These are phyloP conservation scores for Puccinia polysora DNA, from an alignment of 1,284 basidiomycete species.

Conservation along the genomic window DNA sequence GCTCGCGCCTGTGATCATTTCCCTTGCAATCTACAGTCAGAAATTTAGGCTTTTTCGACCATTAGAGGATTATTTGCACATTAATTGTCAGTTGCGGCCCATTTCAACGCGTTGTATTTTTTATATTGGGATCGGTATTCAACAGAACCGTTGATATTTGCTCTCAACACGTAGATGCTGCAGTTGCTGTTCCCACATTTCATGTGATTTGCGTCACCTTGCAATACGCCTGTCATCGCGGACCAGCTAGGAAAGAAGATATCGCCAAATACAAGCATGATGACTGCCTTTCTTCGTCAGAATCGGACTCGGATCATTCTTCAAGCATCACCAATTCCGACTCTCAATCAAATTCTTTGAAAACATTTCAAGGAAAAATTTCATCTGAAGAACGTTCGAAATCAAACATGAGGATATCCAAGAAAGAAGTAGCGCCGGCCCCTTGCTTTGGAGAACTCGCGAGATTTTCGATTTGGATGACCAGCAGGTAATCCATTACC, in stretches of 20 bases:
- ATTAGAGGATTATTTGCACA: constrained; percentile 27
- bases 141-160: neutral
- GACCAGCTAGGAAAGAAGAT: constrained; percentile 10
- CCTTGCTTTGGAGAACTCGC: constrained; percentile 16
- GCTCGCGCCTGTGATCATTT: constrained; percentile 22
- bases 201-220: constrained; percentile 23
- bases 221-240: constrained; percentile 21
- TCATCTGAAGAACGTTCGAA: neutral
- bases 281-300: constrained; percentile 1
- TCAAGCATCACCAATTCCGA: constrained; percentile 26
- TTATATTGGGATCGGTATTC: neutral
- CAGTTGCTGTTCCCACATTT: constrained; percentile 27
- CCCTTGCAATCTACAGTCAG: constrained; percentile 11
- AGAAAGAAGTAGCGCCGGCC: neutral
- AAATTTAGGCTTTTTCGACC: constrained; percentile 21
- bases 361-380: neutral
- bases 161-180: neutral
- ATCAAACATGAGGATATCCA: neutral
- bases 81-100: constrained; percentile 22
- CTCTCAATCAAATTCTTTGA: constrained; percentile 1
- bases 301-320: constrained; percentile 22
- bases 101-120: neutral
- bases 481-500: constrained; percentile 4
- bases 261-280: constrained; percentile 30
- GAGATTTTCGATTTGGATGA: constrained; percentile 17